phyloP scores from a whole-genome alignment of 73 alveolate genomes.

The Durusdinium trenchii region DNA sequence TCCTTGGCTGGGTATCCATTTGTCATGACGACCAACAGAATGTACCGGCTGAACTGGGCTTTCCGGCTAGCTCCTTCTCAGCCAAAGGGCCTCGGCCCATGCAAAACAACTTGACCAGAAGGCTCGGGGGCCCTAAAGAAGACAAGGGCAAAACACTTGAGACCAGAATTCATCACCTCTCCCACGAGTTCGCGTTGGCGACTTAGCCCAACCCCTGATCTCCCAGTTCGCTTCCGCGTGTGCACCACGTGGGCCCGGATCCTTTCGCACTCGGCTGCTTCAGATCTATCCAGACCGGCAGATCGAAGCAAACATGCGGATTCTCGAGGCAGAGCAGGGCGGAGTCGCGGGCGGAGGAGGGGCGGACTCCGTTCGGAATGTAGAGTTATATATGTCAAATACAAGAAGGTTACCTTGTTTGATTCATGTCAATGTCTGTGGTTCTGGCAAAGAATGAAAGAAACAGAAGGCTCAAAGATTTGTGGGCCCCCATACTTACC shows the following conservation, averaged over 20 bases:
- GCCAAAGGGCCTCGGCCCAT: neutral
- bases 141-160: neutral
- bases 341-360: neutral
- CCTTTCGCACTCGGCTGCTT: neutral
- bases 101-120: neutral
- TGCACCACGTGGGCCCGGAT: neutral
- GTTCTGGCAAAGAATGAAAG: neutral
- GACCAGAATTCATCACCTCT: too few species aligned
- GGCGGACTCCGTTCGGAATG: neutral
- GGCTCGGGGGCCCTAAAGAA: neutral
- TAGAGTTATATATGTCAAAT: neutral
- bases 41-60: too few species aligned
- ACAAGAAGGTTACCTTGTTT: too few species aligned
- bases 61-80: too few species aligned
- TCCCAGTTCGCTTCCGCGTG: neutral
- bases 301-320: conserved; percentile 53
- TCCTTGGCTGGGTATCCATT: neutral
- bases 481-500: neutral
- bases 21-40: neutral
- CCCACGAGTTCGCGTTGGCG: too few species aligned
- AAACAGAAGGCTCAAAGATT: neutral
- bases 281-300: conserved; percentile 93
- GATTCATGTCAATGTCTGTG: neutral
- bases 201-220: too few species aligned
- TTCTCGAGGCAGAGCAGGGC: neutral